phyloP scores from a whole-genome alignment of 1,284 basidiomycete species.

The Tilletia indica region DNA sequence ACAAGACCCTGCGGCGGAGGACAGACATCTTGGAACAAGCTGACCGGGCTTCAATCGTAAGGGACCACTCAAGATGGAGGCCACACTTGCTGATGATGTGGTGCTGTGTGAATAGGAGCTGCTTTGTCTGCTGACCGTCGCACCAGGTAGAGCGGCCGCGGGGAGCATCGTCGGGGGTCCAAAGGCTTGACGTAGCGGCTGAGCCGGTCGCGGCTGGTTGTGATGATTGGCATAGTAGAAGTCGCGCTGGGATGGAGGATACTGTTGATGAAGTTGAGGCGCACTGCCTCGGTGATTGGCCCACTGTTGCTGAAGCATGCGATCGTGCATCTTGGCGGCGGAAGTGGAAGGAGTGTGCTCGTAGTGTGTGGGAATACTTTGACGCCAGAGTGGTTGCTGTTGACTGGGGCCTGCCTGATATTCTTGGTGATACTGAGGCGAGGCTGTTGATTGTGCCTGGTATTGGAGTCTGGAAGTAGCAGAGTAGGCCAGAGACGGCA shows the following conservation, averaged over 20 bases:
- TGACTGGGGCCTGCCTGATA: background rate
- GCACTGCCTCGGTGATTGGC: too few species aligned
- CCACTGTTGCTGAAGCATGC: background rate
- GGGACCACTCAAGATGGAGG: background rate
- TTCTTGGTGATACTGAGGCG: background rate
- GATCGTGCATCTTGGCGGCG: slow-evolving; percentile 3
- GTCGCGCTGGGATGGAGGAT: too few species aligned
- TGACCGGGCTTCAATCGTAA: background rate
- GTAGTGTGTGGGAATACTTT: background rate
- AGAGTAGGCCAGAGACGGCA: too few species aligned
- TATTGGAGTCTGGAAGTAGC: background rate
- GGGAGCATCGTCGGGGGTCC: slow-evolving; percentile 10
- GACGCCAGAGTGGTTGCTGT: background rate
- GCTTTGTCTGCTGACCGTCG: background rate
- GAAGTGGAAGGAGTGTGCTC: background rate
- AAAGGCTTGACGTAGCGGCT: slow-evolving; percentile 3
- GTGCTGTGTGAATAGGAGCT: slow-evolving; percentile 13
- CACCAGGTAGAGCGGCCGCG: background rate
- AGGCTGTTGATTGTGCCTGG: background rate
- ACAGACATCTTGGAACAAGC: background rate
- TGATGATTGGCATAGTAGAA: background rate
- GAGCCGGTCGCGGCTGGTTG: background rate
- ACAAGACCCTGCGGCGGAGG: slow-evolving; percentile 1
- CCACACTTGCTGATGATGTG: background rate
- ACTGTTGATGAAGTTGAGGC: too few species aligned